phyloP scores from a whole-genome alignment of 2,329 filamentous ascomycete genomes.

The Malbranchea zuffiana region DNA sequence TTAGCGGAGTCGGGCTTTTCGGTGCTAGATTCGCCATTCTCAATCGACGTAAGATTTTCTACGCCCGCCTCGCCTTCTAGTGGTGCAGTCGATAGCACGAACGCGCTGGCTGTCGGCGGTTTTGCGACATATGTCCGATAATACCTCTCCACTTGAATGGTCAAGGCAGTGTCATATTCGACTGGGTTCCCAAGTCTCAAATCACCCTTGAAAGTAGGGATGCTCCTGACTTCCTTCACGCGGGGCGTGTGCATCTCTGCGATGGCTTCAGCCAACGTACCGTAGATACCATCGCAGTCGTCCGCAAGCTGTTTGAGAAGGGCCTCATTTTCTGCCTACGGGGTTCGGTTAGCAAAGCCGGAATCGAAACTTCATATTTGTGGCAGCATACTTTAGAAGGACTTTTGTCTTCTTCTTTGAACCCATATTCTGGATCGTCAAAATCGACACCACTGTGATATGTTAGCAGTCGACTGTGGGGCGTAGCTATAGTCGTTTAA shows the following conservation, averaged over 20 bases:
- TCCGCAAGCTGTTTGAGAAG: slow-evolving; percentile 55
- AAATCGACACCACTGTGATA: slow-evolving; percentile 70
- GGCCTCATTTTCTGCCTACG: slow-evolving; percentile 58
- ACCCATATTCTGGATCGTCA: slow-evolving; percentile 78
- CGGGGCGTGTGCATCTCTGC: slow-evolving; percentile 66
- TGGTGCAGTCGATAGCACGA: slow-evolving; percentile 46
- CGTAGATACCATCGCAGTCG: slow-evolving; percentile 60
- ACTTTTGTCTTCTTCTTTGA: slow-evolving; percentile 82
- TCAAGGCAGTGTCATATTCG: slow-evolving; percentile 62
- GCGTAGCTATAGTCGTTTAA: slow-evolving; percentile 15
- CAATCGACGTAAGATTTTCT: slow-evolving; percentile 43
- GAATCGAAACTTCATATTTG: background rate
- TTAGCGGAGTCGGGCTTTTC: slow-evolving; percentile 32
- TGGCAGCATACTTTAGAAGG: slow-evolving; percentile 47
- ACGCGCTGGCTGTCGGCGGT: slow-evolving; percentile 65
- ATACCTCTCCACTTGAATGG: slow-evolving; percentile 82
- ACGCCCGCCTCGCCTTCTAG: slow-evolving; percentile 39
- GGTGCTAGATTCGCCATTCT: slow-evolving; percentile 23
- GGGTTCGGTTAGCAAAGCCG: background rate
- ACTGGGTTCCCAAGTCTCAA: slow-evolving; percentile 68
- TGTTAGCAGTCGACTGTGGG: slow-evolving; percentile 12
- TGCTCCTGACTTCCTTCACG: slow-evolving; percentile 63
- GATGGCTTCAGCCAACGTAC: slow-evolving; percentile 78
- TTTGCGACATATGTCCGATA: slow-evolving; percentile 71
- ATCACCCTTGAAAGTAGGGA: slow-evolving; percentile 66